Percentiles rank a stretch among this genome's conserved stretches.
These are phyloP conservation scores for Aureobasidium pullulans DNA, from an alignment of 2,329 filamentous ascomycete genomes.

Conservation along the genomic window DNA sequence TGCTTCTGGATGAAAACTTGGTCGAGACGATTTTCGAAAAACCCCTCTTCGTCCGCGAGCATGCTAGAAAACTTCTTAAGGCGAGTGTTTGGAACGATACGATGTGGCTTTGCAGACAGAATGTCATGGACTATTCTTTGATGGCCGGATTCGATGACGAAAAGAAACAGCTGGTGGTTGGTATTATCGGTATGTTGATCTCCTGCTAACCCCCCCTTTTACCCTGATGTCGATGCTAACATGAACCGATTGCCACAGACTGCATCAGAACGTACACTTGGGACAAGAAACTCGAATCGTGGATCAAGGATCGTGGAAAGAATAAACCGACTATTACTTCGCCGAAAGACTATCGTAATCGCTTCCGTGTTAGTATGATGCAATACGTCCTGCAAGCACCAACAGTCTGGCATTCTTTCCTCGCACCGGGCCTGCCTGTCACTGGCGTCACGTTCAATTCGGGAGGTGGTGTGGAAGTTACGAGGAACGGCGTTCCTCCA, in stretches of 20 bases:
- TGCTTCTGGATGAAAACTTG: slow-evolving; percentile 95
- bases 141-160: slow-evolving; percentile 97
- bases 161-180: slow-evolving; percentile 85
- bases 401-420: slow-evolving; percentile 69
- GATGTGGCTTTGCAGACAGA: slow-evolving; percentile 84
- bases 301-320: slow-evolving; percentile 95
- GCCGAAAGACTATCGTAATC: slow-evolving; percentile 93
- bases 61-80: slow-evolving; percentile 87
- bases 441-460: slow-evolving; percentile 23
- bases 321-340: slow-evolving; percentile 89
- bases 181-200: slow-evolving; percentile 85
- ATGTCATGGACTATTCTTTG: slow-evolving; percentile 98
- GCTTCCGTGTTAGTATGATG: slow-evolving; percentile 94
- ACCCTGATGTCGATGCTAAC: no score
- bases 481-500: neutral
- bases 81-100: slow-evolving; percentile 97
- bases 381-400: slow-evolving; percentile 72
- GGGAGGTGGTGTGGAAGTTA: neutral
- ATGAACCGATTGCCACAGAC: no score
- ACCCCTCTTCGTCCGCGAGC: slow-evolving; percentile 87
- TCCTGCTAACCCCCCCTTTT: no score
- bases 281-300: slow-evolving; percentile 99
- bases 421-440: slow-evolving; percentile 27
- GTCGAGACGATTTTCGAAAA: slow-evolving; percentile 99
- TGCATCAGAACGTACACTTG: slow-evolving; percentile 98